Evolutionary conservation across 352 stramenopile species (phyloP).

Genomic region (Phytophthora idaei): DNA sequence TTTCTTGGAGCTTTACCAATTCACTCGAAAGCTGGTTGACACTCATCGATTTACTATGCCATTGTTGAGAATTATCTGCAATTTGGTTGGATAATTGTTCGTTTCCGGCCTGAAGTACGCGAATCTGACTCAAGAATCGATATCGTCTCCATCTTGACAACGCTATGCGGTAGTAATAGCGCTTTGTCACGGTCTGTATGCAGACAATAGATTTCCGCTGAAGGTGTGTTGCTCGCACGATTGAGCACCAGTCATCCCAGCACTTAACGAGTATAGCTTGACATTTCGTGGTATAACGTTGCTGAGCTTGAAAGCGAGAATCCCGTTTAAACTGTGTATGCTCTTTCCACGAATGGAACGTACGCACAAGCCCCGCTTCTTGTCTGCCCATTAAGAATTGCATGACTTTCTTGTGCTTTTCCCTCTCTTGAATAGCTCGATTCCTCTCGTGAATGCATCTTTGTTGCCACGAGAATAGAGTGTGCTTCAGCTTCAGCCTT

Average conservation of each 20-base stretch:
- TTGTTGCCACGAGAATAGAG: constrained; percentile 17
- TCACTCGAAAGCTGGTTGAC: constrained; percentile 24
- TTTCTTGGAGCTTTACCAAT: constrained; percentile 20
- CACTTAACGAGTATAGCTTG: constrained; percentile 2
- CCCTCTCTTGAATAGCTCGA: constrained; percentile 10
- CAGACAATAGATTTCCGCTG: constrained; percentile 10
- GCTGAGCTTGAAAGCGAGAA: constrained; percentile 8
- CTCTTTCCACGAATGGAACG: constrained; percentile 43
- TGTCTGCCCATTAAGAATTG: constrained; percentile 44
- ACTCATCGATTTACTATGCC: constrained; percentile 18
- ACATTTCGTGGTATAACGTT: constrained; percentile 13
- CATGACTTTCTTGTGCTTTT: constrained; percentile 43
- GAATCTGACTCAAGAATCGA: constrained; percentile 22
- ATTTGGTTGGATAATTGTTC: constrained; percentile 13
- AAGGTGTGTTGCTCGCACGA: constrained; percentile 4
- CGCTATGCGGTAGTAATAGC: constrained; percentile 22
- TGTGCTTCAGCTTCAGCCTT: constrained; percentile 8
- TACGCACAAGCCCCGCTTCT: constrained; percentile 27
- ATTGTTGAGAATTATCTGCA: constrained; percentile 7
- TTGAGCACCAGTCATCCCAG: constrained; percentile 23
- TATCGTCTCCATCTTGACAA: constrained; percentile 37
- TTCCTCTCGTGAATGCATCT: constrained; percentile 17
- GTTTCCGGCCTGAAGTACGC: constrained; percentile 12
- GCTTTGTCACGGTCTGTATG: constrained; percentile 9
- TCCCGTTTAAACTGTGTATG: background rate